These are phyloP conservation scores for Picochlorum sp. DNA, from an alignment of 139 green algal genomes.

Conservation along the genomic window DNA sequence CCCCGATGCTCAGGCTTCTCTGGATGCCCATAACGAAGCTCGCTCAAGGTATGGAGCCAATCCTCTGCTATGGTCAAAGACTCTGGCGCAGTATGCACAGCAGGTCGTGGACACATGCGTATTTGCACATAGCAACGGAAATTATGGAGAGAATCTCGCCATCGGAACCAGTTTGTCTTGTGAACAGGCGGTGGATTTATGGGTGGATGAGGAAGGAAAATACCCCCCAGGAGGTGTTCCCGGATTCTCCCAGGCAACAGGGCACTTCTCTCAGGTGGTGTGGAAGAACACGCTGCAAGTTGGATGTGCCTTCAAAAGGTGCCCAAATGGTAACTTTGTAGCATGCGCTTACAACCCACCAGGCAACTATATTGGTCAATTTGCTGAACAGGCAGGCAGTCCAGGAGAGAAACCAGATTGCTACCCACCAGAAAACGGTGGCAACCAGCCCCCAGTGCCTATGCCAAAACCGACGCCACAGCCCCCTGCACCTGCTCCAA, in stretches of 20 bases:
- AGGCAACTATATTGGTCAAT: slow-evolving; percentile 3
- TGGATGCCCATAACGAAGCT: slow-evolving; percentile 12
- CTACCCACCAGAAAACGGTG: too few species aligned
- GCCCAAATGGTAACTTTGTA: neutral
- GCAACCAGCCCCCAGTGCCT: neutral
- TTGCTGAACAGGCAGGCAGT: neutral
- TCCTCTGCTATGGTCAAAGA: slow-evolving; percentile 11
- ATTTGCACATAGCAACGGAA: slow-evolving; percentile 1
- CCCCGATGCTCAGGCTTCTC: neutral
- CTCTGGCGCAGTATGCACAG: slow-evolving; percentile 6
- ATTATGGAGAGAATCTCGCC: slow-evolving; percentile 7
- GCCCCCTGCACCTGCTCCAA: neutral
- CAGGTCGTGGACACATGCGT: neutral
- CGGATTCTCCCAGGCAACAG: slow-evolving; percentile 1
- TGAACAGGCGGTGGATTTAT: neutral
- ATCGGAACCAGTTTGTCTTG: slow-evolving; percentile 1
- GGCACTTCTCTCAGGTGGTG: slow-evolving; percentile 1
- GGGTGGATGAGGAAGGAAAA: neutral
- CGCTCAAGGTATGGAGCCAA: neutral
- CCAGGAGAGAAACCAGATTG: neutral
- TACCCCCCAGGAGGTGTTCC: neutral
- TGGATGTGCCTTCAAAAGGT: neutral
- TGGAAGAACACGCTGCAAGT: slow-evolving; percentile 8
- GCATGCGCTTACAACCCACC: slow-evolving; percentile 2
- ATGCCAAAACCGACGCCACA: neutral